These are phyloP conservation scores for Epichloe gansuensis DNA, from an alignment of 2,329 filamentous ascomycete species.

Conservation along the genomic window DNA sequence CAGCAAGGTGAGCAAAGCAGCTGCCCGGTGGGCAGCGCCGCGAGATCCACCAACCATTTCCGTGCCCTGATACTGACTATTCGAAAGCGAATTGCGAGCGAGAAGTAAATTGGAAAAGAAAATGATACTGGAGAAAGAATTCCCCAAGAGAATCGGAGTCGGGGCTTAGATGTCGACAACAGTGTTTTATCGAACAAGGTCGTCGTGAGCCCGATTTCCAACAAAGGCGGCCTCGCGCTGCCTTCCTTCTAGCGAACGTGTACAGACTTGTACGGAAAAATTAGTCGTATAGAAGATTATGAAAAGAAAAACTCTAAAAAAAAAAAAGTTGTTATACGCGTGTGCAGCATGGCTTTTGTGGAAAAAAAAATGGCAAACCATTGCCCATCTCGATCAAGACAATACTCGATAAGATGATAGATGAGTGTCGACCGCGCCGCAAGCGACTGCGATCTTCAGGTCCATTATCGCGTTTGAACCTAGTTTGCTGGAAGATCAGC, in stretches of 20 bases:
- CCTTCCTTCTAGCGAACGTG: not conserved
- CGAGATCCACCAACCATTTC: not conserved
- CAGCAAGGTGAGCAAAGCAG: not conserved
- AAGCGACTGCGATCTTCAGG: not conserved
- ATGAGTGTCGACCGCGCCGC: not conserved
- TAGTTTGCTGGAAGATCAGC: not conserved
- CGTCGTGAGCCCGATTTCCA: not conserved
- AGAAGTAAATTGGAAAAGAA: not conserved
- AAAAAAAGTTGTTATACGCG: too few species aligned
- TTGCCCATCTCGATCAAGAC: not conserved
- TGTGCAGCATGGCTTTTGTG: too few species aligned
- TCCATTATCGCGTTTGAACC: not conserved
- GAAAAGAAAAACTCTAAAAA: too few species aligned
- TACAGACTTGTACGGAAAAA: not conserved
- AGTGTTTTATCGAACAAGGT: not conserved
- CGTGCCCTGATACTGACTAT: not conserved
- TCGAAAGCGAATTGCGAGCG: not conserved
- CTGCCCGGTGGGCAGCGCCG: not conserved
- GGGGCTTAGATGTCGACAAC: not conserved
- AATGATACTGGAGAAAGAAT: not conserved
- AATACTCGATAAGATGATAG: not conserved
- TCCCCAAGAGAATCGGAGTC: too few species aligned
- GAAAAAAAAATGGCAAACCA: too few species aligned
- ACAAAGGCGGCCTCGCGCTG: not conserved
- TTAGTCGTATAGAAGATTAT: too few species aligned